phyloP scores from a whole-genome alignment of 2,329 filamentous ascomycete genomes.

The Arthrobotrys musiformis region DNA sequence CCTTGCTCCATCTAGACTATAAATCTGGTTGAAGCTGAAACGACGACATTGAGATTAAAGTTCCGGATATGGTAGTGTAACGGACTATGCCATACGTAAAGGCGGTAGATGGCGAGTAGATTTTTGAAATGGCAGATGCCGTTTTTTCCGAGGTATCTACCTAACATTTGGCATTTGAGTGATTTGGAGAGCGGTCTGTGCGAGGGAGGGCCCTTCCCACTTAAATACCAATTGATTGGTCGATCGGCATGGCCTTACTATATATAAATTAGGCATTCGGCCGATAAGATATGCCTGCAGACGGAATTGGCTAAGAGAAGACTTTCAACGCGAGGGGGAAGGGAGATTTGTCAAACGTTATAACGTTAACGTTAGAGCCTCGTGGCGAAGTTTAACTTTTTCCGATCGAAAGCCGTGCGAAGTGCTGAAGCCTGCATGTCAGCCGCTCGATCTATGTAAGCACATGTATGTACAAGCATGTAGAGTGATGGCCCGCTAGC shows the following conservation, averaged over 20 bases:
- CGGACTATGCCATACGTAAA: not conserved
- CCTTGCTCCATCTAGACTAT: not conserved
- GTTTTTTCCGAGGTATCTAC: not conserved
- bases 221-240: not conserved
- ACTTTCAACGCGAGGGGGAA: not conserved
- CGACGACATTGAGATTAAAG: too few relatives aligned
- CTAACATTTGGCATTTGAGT: too few relatives aligned
- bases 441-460: not conserved
- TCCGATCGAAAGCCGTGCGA: not conserved
- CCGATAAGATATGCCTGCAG: not conserved
- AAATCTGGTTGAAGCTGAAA: not conserved
- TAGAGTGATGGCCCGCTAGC: not conserved
- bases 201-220: not conserved
- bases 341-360: not conserved
- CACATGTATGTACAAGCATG: not conserved
- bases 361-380: slow-evolving; percentile 1
- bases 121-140: not conserved
- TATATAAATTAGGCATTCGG: not conserved
- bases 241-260: not conserved
- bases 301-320: not conserved
- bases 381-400: not conserved
- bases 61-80: not conserved
- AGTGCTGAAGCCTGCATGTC: not conserved
- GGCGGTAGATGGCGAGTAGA: too few relatives aligned
- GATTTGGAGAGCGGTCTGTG: not conserved